Evolutionary conservation across 805 yeast genomes (phyloP).

Genomic region (Monosporozyma solicola): DNA sequence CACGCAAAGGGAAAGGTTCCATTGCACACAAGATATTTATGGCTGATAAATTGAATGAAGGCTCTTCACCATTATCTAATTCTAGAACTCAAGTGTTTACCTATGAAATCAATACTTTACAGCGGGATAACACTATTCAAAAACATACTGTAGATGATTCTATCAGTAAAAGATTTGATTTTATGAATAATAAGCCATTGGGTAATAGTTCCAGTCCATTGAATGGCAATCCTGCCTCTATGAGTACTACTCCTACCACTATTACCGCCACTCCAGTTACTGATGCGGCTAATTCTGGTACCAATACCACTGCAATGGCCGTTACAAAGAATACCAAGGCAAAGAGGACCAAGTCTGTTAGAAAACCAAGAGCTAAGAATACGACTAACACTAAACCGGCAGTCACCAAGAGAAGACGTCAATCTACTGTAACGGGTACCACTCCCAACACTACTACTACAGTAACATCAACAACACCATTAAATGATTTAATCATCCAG

Average conservation of each 20-base stretch:
- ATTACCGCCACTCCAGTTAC: conserved; percentile 2
- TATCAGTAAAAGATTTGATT: conserved; percentile 28
- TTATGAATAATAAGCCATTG: conserved; percentile 21
- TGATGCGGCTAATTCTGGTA: background rate
- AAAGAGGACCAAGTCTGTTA: background rate
- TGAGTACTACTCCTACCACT: background rate
- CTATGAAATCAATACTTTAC: conserved; percentile 20
- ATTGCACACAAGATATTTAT: conserved; percentile 29
- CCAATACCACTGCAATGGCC: background rate
- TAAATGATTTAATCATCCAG: background rate
- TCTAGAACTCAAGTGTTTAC: conserved; percentile 2
- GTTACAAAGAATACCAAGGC: conserved; percentile 1
- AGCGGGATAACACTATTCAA: conserved; percentile 20
- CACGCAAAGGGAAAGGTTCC: conserved; percentile 17
- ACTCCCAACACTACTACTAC: background rate
- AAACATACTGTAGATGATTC: conserved; percentile 23
- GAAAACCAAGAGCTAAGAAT: background rate
- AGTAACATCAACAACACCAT: background rate
- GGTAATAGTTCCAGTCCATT: background rate
- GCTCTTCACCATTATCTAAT: background rate
- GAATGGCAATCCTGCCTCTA: conserved; percentile 5
- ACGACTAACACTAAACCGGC: background rate
- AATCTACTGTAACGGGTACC: background rate
- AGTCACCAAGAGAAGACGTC: background rate
- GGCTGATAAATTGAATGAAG: conserved; percentile 26